phyloP scores from a whole-genome alignment of 305 asterid genomes.

The Petunia hybrid region DNA sequence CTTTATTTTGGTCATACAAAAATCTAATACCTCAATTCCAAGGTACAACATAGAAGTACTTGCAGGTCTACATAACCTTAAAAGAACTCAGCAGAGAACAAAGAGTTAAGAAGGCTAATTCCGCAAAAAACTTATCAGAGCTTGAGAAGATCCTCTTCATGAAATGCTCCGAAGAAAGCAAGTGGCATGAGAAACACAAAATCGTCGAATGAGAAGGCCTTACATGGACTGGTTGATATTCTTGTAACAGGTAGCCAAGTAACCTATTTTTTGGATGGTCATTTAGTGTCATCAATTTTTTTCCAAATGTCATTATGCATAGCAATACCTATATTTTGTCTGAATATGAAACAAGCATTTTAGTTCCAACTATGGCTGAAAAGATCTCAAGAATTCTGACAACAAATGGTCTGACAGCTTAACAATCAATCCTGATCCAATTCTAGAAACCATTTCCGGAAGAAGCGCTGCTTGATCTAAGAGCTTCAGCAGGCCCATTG shows the following conservation, averaged over 20 bases:
- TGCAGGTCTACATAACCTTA: not conserved
- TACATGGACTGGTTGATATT: not conserved
- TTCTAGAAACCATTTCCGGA: conserved; percentile 38
- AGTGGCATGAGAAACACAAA: not conserved
- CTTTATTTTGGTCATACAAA: not conserved
- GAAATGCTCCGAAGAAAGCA: not conserved
- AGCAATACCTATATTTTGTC: no score
- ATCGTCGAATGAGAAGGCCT: not conserved
- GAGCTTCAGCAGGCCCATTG: conserved; percentile 60
- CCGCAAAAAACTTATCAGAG: not conserved
- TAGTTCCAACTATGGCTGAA: not conserved
- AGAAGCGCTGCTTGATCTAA: conserved; percentile 44
- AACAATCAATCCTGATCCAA: not conserved
- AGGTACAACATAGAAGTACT: not conserved
- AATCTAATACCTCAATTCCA: not conserved
- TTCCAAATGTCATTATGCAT: no score
- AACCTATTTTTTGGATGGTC: not conserved
- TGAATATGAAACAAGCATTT: no score
- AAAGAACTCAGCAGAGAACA: not conserved
- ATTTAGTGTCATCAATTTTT: no score
- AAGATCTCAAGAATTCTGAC: not conserved
- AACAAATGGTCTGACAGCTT: conserved; percentile 3
- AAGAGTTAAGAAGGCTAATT: not conserved
- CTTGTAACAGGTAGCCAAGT: not conserved
- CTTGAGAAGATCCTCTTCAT: not conserved